A percentile compares a stretch with the other conserved stretches of the same genome.
These are phyloP conservation scores for Asclepias syriaca DNA, from an alignment of 257 asterid genomes.

Conservation along the genomic window DNA sequence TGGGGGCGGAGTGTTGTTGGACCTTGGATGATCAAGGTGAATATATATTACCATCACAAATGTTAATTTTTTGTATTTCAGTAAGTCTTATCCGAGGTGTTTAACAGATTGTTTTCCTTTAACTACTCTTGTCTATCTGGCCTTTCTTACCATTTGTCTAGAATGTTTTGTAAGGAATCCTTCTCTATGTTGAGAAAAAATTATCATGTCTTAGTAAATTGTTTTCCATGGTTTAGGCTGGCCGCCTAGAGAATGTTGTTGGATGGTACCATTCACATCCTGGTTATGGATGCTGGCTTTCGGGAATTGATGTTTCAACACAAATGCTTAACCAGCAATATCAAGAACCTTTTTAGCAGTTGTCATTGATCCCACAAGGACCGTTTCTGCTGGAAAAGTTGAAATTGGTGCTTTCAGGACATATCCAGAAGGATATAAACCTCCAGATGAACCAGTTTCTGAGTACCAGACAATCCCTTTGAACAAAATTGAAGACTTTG, in stretches of 20 bases:
- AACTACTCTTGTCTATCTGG: background rate
- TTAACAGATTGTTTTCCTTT: background rate
- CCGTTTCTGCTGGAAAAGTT: conserved; percentile 96
- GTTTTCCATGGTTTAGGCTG: conserved; percentile 51
- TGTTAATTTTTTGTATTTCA: background rate
- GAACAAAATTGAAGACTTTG: conserved; percentile 96
- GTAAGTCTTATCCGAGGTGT: background rate
- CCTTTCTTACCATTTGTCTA: background rate
- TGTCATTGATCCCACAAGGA: conserved; percentile 97
- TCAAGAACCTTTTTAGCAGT: conserved; percentile 98
- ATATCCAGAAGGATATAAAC: conserved; percentile 92
- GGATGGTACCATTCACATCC: conserved; percentile 99
- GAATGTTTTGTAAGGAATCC: background rate
- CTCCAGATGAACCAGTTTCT: conserved; percentile 88
- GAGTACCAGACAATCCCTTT: conserved; percentile 97
- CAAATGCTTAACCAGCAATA: conserved; percentile 95
- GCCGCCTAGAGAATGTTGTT: conserved; percentile 87
- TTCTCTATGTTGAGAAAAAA: background rate
- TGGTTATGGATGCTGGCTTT: conserved; percentile 99
- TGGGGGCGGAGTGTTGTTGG: background rate
- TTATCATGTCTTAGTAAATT: background rate
- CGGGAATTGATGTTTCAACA: conserved; percentile 94
- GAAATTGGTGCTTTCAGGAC: conserved; percentile 98
- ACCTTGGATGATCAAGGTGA: background rate
- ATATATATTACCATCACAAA: background rate